Percentiles rank a stretch among this genome's conserved stretches.
These are phyloP conservation scores for Calonectria ilicicola DNA, from an alignment of 2,329 filamentous ascomycete genomes.

Conservation along the genomic window DNA sequence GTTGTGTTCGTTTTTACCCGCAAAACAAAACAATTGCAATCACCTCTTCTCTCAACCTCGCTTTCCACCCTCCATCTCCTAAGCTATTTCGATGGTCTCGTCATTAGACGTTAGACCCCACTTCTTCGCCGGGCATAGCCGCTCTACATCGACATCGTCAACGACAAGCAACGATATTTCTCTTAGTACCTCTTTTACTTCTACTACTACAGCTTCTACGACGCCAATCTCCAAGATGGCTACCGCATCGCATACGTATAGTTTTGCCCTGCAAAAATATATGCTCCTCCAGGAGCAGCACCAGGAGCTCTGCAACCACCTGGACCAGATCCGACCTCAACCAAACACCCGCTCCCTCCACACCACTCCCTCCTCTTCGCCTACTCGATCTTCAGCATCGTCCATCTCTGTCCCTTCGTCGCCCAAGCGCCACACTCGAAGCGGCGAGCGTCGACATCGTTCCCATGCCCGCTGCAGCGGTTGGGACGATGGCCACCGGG, in stretches of 20 bases:
- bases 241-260: conserved; percentile 49
- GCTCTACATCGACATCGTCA: conserved; percentile 38
- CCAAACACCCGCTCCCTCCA: conserved; percentile 52
- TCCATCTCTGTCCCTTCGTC: conserved; percentile 56
- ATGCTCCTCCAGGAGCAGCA: conserved; percentile 66
- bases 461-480: conserved; percentile 48
- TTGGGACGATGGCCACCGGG: conserved; percentile 43
- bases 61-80: neutral
- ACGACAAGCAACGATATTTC: conserved; percentile 25
- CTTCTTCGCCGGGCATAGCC: conserved; percentile 40
- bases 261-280: conserved; percentile 66
- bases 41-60: neutral
- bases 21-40: conserved; percentile 11
- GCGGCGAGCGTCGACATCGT: conserved; percentile 44
- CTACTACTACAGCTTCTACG: conserved; percentile 1
- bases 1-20: neutral
- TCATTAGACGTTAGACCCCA: conserved; percentile 44
- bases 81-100: conserved; percentile 49
- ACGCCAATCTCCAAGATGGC: conserved; percentile 43
- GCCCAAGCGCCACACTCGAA: conserved; percentile 56
- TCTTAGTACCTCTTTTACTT: conserved; percentile 2
- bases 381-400: conserved; percentile 64
- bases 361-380: conserved; percentile 70
- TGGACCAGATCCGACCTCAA: conserved; percentile 63
- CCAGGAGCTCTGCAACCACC: conserved; percentile 62